phyloP scores from a whole-genome alignment of 371 early-diverging fungal species.

The Mucor mucedo region DNA sequence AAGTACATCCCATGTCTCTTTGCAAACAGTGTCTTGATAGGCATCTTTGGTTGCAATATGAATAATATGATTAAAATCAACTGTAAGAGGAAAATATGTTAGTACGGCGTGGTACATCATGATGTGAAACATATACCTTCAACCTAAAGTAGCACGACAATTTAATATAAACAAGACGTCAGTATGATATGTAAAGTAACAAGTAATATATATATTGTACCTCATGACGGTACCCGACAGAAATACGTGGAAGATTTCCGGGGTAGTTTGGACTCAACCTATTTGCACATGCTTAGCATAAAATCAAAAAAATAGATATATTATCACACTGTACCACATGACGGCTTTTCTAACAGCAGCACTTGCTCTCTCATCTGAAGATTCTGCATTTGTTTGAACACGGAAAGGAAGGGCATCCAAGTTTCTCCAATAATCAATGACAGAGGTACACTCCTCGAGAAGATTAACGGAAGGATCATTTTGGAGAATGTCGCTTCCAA shows the following conservation, averaged over 20 bases:
- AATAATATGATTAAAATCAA: conserved; percentile 71
- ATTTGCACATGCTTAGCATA: conserved; percentile 2
- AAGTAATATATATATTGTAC: conserved; percentile 37
- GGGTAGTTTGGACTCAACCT: conserved; percentile 72
- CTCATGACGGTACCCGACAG: conserved; percentile 72
- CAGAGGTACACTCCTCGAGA: conserved; percentile 36
- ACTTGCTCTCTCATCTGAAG: conserved; percentile 74
- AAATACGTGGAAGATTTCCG: conserved; percentile 74
- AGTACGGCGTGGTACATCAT: not conserved
- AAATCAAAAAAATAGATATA: not conserved
- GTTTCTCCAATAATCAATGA: conserved; percentile 74
- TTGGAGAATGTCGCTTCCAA: conserved; percentile 31
- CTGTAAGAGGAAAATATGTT: conserved; percentile 24
- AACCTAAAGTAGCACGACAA: conserved; percentile 28
- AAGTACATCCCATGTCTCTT: conserved; percentile 67
- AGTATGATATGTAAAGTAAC: conserved; percentile 14
- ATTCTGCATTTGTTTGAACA: conserved; percentile 59
- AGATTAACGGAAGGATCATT: conserved; percentile 31
- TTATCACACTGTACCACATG: conserved; percentile 52
- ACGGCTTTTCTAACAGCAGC: conserved; percentile 75
- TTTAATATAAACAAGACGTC: conserved; percentile 10
- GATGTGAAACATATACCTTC: conserved; percentile 40
- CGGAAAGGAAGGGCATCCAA: conserved; percentile 77
- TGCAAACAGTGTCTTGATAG: conserved; percentile 62
- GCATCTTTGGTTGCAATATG: conserved; percentile 63